Conservation (phyloP, 2,329 filamentous ascomycete species). For the Penicillium sp. region DNA sequence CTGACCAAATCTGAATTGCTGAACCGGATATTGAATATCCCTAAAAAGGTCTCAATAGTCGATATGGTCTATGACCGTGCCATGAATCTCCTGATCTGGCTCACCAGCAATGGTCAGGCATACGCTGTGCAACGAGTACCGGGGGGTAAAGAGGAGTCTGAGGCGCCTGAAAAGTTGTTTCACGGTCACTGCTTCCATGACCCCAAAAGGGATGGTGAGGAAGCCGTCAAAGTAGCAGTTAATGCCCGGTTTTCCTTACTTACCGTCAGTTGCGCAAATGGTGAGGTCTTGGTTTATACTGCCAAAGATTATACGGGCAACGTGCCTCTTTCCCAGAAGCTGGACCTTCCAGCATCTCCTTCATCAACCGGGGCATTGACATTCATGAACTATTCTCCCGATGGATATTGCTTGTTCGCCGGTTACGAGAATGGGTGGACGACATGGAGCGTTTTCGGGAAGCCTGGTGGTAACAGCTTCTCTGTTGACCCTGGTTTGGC, state of each 20-base stretch:
- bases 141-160: constrained; percentile 48
- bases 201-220: constrained; percentile 62
- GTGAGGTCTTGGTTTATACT: constrained; percentile 84
- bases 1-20: constrained; percentile 92
- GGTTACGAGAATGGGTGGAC: constrained; percentile 93
- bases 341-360: constrained; percentile 70
- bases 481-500: constrained; percentile 67
- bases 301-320: constrained; percentile 93
- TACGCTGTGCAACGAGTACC: constrained; percentile 81
- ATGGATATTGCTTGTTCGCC: constrained; percentile 94
- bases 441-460: constrained; percentile 97
- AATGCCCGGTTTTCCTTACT: constrained; percentile 95
- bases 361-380: constrained; percentile 71
- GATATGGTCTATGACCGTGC: constrained; percentile 94
- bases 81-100: constrained; percentile 94
- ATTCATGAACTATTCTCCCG: constrained; percentile 83
- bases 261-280: constrained; percentile 79
- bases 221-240: constrained; percentile 76
- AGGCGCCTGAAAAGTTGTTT: constrained; percentile 70
- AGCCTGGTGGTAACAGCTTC: constrained; percentile 84
- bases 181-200: constrained; percentile 88
- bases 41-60: constrained; percentile 72
- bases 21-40: constrained; percentile 82
- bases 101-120: constrained; percentile 81
- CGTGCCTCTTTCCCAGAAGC: constrained; percentile 81